Conservation (phyloP, 345 rosid genomes). For the Eucalyptus microcorys region DNA sequence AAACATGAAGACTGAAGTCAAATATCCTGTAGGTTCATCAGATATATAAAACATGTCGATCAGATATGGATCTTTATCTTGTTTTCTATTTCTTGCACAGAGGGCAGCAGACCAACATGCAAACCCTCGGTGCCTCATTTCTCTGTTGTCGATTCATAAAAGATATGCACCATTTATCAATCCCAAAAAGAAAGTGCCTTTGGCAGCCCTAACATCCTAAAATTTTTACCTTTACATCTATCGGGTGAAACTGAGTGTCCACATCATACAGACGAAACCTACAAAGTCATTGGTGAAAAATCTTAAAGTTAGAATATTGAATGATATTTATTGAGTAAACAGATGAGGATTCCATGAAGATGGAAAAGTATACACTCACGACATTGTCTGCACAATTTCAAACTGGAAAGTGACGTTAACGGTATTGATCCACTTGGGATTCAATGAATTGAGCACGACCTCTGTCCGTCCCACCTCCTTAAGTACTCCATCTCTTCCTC, state of each 20-base stretch:
- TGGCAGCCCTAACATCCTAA: background rate
- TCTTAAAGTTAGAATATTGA: background rate
- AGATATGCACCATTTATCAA: background rate
- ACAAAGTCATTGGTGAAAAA: conserved; percentile 2
- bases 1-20: background rate
- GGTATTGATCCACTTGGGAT: conserved; percentile 66
- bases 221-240: conserved; percentile 51
- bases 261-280: conserved; percentile 77
- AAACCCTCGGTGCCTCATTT: background rate
- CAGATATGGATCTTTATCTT: background rate
- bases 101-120: background rate
- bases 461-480: conserved; percentile 64
- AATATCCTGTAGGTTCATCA: background rate
- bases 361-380: conserved; percentile 36
- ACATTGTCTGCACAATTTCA: conserved; percentile 63
- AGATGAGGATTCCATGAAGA: background rate
- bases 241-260: conserved; percentile 64
- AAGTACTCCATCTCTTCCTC: conserved; percentile 57
- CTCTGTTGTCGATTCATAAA: background rate
- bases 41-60: background rate
- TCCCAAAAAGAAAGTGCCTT: background rate
- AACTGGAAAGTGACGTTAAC: conserved; percentile 42
- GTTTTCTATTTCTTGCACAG: background rate
- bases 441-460: conserved; percentile 74
- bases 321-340: background rate